Evolutionary conservation across 148 eudicot genomes (phyloP), one percentile per base, ranked within the genome.

Genomic region (Selenicereus undatus): DNA sequence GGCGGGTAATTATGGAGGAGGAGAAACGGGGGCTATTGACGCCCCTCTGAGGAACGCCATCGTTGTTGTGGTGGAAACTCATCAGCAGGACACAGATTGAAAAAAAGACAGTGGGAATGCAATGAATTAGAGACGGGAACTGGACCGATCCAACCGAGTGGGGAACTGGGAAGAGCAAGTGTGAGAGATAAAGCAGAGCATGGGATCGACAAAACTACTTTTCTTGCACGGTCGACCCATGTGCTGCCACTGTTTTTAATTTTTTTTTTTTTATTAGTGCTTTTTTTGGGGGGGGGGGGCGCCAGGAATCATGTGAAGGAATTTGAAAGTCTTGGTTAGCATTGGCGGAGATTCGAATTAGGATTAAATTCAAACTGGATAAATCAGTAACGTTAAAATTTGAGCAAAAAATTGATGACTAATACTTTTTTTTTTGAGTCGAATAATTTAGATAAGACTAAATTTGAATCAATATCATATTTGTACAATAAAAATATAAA

Each of bases 11-110:
- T 75, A 93, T 83, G n/a, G 62, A 17, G 71, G 92, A 88, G 6
- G 94, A 89, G 85, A 89, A 87, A 73, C 94, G 85, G 0, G 98
- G 98, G 78, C 97, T 93, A 79, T 89, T 90, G 82, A 90, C 90
- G 24, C 89, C 91, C 22, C 89, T 89, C 58, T 87, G 89, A 0
- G 93, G 79, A 52, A 85, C 84, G 64, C 89, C 92, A 85, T 83
- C 90, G 45, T 85, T 68, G 76, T 81, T 82, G 73, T 88, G 90
- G 69, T 86, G 88, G 81, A 83, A 85, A 29, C 88, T 88, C 89
- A 90, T 88, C 18, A 26, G 35, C 14, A 1, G 27, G 27, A 21
- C 21, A 18, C 1, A 72, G 73, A 39, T 76, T n/a, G 73, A 36
- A 74, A 81, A 17, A 9, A 30, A 27, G 48, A 14, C 21, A 35